Percentiles rank a stretch among this genome's conserved stretches.
Conservation (phyloP, 176 grass and related monocot genomes). For the Saccharum officinarum region DNA sequence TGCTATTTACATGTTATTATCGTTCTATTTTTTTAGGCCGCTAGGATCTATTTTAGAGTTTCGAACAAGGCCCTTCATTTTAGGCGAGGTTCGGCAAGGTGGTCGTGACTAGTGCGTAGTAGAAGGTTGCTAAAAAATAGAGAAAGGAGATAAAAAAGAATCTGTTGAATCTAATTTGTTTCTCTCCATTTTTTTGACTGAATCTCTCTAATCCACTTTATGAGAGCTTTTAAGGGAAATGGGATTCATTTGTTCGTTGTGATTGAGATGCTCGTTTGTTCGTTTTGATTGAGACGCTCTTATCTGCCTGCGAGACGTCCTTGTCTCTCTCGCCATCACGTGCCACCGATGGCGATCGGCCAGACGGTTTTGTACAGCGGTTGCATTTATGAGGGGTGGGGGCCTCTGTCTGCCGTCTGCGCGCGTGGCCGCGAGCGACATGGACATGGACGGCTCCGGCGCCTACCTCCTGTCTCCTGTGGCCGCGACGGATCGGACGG, state of each 20-base stretch:
- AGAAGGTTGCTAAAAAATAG: too few species aligned
- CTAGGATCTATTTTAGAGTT: too few species aligned
- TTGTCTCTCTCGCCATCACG: background rate
- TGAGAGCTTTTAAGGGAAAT: background rate
- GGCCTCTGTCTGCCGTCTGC: background rate
- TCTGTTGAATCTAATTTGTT: background rate
- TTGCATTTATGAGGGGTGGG: background rate
- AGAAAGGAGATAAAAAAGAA: too few species aligned
- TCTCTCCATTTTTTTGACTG: background rate
- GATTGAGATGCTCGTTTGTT: background rate
- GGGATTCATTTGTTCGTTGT: background rate
- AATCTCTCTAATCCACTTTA: background rate
- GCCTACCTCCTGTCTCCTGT: background rate
- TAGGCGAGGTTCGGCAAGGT: too few species aligned
- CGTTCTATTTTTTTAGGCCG: too few species aligned
- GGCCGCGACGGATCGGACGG: background rate
- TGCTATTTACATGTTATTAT: too few species aligned
- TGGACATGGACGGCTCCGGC: background rate
- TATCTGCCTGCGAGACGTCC: background rate
- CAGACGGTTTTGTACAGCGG: slow-evolving; percentile 12
- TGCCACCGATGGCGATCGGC: background rate
- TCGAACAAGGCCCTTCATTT: too few species aligned
- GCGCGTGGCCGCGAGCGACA: background rate
- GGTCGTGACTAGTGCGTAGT: too few species aligned
- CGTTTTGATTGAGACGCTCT: background rate